Evolutionary conservation across 2,329 filamentous ascomycete genomes (phyloP).

Genomic region (Xylariaceae sp.): DNA sequence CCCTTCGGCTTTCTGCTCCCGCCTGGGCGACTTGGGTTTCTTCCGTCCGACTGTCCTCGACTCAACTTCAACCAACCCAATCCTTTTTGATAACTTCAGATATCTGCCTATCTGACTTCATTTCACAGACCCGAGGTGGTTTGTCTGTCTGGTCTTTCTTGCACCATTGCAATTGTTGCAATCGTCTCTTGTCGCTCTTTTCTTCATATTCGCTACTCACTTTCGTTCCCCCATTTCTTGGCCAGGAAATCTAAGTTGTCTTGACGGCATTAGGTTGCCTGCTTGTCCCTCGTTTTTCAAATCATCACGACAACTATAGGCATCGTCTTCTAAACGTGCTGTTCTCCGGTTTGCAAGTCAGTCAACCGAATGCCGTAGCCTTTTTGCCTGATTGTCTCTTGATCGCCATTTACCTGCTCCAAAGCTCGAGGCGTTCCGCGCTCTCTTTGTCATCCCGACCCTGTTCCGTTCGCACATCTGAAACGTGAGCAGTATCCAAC

Average conservation of each 20-base stretch:
- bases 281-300: conserved; percentile 21
- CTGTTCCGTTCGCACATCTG: conserved; percentile 37
- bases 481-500: conserved; percentile 43
- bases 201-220: conserved; percentile 24
- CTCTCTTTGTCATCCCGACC: conserved; percentile 29
- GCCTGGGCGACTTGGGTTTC: not conserved
- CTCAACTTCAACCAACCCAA: not conserved
- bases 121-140: conserved; percentile 18
- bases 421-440: conserved; percentile 28
- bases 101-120: conserved; percentile 14
- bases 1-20: not conserved
- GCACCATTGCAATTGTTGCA: conserved; percentile 6
- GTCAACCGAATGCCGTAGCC: conserved; percentile 23
- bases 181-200: conserved; percentile 24
- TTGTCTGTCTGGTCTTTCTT: conserved; percentile 20
- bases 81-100: conserved; percentile 8
- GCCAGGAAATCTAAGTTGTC: conserved; percentile 26
- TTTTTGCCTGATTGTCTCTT: conserved; percentile 41
- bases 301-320: conserved; percentile 8
- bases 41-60: not conserved
- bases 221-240: conserved; percentile 21
- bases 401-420: conserved; percentile 37
- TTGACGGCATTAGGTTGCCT: conserved; percentile 28
- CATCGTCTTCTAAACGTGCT: conserved; percentile 13
- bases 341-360: conserved; percentile 2